Evolutionary conservation across 495 filamentous ascomycete species (phyloP).

Genomic region (Aeminium ludgeri): DNA sequence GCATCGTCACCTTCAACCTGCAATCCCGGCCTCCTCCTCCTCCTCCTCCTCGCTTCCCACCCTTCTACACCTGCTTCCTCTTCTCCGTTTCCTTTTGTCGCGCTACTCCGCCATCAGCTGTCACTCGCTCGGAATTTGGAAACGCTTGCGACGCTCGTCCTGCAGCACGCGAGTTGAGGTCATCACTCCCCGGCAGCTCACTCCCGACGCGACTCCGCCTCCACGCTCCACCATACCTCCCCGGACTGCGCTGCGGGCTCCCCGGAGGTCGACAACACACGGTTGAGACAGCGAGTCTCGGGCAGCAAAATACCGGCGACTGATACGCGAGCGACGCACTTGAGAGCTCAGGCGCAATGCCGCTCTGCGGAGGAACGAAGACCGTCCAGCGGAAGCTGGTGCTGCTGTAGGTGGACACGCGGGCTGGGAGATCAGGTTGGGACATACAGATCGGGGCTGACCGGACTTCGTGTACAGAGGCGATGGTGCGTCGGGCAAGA

Average conservation of each 20-base stretch:
- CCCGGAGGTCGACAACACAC: no score
- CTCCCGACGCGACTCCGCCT: neutral
- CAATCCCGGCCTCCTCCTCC: neutral
- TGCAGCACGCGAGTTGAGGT: no score
- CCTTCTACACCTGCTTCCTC: neutral
- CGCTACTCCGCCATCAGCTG: no score
- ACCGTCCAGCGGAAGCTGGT: constrained; percentile 95
- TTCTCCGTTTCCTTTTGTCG: neutral
- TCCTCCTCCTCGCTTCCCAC: neutral
- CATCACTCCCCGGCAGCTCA: neutral
- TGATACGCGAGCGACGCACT: no score
- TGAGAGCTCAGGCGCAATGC: constrained; percentile 28
- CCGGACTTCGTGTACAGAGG: constrained; percentile 36
- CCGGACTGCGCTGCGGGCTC: no score
- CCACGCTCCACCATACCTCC: neutral
- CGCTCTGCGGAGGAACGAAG: constrained; percentile 48
- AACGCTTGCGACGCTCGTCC: no score
- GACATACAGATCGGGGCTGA: neutral
- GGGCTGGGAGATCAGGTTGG: neutral
- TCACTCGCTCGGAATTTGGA: neutral
- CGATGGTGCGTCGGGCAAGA: constrained; percentile 96
- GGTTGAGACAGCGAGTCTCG: neutral
- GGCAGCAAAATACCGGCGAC: neutral
- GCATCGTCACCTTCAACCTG: no score
- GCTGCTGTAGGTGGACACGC: constrained; percentile 52